Percentiles rank a stretch among this genome's conserved stretches.
phyloP scores from a whole-genome alignment of 192 early-diverging fungal genomes.

The Coemansia sp. region DNA sequence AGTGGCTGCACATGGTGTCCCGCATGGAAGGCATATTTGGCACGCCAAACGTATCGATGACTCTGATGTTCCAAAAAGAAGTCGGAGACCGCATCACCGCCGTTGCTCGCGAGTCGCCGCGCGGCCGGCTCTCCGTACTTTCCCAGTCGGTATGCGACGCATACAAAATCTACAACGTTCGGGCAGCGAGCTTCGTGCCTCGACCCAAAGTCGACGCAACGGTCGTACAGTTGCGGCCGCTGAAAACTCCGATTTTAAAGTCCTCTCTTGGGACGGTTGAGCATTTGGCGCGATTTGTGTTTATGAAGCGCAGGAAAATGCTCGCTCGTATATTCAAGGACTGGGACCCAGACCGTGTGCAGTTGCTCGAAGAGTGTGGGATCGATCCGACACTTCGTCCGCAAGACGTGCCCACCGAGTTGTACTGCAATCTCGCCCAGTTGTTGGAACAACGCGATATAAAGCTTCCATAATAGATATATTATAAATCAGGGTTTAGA shows the following conservation, averaged over 20 bases:
- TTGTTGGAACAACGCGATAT: constrained; percentile 48
- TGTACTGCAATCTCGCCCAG: constrained; percentile 61
- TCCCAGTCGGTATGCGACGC: constrained; percentile 71
- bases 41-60: constrained; percentile 59
- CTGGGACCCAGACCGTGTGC: constrained; percentile 46
- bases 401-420: constrained; percentile 62
- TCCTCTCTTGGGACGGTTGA: constrained; percentile 61
- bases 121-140: constrained; percentile 71
- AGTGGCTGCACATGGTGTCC: constrained; percentile 68
- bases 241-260: constrained; percentile 44
- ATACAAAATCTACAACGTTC: constrained; percentile 62
- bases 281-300: constrained; percentile 61
- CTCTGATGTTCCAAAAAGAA: constrained; percentile 84
- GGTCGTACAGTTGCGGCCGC: constrained; percentile 66
- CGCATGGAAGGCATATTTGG: constrained; percentile 62
- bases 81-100: constrained; percentile 71
- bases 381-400: constrained; percentile 62
- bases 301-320: constrained; percentile 71
- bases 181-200: constrained; percentile 70
- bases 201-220: constrained; percentile 72
- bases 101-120: constrained; percentile 43
- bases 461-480: constrained; percentile 23
- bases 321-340: constrained; percentile 61
- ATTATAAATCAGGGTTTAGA: constrained; percentile 54
- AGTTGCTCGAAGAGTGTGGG: constrained; percentile 53